A percentile compares a stretch with the other conserved stretches of the same genome.
Conservation (phyloP, 495 filamentous ascomycete species). For the Talaromyces thailandensis region DNA sequence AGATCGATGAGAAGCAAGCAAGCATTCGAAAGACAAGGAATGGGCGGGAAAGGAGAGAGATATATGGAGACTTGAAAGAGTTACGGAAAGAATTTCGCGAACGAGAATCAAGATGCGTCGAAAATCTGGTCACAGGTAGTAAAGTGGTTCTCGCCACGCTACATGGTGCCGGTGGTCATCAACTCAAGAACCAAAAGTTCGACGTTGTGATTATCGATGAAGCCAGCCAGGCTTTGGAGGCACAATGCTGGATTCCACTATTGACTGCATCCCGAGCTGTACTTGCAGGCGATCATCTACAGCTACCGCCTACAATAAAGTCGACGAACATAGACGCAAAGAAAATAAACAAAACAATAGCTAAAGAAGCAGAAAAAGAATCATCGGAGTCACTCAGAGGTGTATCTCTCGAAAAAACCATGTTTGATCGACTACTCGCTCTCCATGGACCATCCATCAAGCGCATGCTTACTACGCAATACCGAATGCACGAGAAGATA, state of each 20-base stretch:
- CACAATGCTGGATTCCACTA: constrained; percentile 96
- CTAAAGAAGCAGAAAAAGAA: constrained; percentile 30
- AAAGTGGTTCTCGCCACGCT: constrained; percentile 88
- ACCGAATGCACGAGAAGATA: constrained; percentile 94
- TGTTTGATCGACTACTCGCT: constrained; percentile 81
- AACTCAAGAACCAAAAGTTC: constrained; percentile 71
- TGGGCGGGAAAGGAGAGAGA: constrained; percentile 68
- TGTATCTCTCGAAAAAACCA: constrained; percentile 67
- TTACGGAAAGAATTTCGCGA: constrained; percentile 83
- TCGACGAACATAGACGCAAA: constrained; percentile 26
- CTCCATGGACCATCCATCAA: constrained; percentile 82
- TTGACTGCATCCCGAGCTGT: constrained; percentile 74
- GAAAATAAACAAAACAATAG: constrained; percentile 28
- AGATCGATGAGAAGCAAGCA: constrained; percentile 88
- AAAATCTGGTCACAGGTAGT: constrained; percentile 61
- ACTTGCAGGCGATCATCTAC: constrained; percentile 88
- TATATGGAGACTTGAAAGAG: constrained; percentile 78
- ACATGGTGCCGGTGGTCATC: constrained; percentile 84
- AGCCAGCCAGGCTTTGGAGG: constrained; percentile 90
- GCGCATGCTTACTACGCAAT: constrained; percentile 93
- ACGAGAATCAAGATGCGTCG: constrained; percentile 73
- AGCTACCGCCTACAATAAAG: constrained; percentile 92
- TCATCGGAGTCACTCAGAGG: constrained; percentile 16
- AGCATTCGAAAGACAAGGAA: constrained; percentile 79
- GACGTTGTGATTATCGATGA: constrained; percentile 95